Evolutionary conservation across 2,329 filamentous ascomycete genomes (phyloP).

Genomic region (Stemphylium beticola): DNA sequence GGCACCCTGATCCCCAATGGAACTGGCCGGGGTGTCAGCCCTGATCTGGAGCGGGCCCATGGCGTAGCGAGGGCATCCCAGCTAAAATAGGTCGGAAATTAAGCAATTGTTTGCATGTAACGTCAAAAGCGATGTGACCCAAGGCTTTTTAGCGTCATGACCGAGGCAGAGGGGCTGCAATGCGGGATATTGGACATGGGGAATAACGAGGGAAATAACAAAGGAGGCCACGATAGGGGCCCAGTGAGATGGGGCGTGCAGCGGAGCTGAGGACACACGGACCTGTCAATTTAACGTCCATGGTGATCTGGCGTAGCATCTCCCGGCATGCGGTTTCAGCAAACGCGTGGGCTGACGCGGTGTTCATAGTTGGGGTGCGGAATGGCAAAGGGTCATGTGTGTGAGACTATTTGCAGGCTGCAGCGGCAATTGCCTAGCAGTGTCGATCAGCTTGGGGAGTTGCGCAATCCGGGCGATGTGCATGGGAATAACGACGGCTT

Average conservation of each 20-base stretch:
- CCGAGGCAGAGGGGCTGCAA: conserved; percentile 18
- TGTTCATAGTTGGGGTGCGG: conserved; percentile 8
- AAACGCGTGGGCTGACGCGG: conserved; percentile 3
- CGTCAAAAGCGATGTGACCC: conserved; percentile 20
- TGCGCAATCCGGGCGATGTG: conserved; percentile 8
- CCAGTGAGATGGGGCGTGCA: not conserved
- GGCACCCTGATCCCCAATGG: conserved; percentile 6
- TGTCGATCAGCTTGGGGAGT: conserved; percentile 3
- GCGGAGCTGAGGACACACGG: conserved; percentile 1
- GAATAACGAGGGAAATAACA: conserved; percentile 2
- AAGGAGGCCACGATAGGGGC: not conserved
- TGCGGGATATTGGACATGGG: conserved; percentile 21
- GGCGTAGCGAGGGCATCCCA: conserved; percentile 3
- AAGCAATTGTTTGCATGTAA: conserved; percentile 18
- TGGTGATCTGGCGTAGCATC: not conserved
- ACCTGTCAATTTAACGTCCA: not conserved
- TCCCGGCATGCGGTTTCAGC: conserved; percentile 5
- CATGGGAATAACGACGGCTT: conserved; percentile 1
- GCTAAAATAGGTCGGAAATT: conserved; percentile 18
- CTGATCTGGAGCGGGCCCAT: conserved; percentile 7
- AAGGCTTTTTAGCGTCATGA: conserved; percentile 14
- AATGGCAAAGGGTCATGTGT: conserved; percentile 5
- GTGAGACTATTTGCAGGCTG: conserved; percentile 1
- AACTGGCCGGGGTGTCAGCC: not conserved
- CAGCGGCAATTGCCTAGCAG: conserved; percentile 4